Evolutionary conservation across 352 stramenopile species (phyloP), one percentile per base, ranked within the genome.

Genomic region (Phytophthora agathidicida): DNA sequence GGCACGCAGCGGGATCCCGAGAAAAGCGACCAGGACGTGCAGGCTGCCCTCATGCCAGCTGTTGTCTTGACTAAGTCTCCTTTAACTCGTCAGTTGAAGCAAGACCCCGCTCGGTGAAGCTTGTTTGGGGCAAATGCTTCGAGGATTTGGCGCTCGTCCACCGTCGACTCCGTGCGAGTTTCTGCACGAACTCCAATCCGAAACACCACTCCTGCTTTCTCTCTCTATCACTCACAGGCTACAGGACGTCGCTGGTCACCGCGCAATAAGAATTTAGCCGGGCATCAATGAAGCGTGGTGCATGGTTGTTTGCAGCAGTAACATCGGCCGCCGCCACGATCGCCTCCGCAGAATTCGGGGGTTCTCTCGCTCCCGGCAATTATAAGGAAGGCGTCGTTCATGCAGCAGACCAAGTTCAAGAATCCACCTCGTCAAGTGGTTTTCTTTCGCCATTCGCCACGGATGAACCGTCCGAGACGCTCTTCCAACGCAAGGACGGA

Each of bases 401-500:
- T 33, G 57, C 47, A 37, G 57, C 57, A 42, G 23, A 43, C 20
- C 47, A 53, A 50, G 37, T 37, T 23, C 23, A 53, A 60, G 31
- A 49, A 16, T 20, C 48, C 3, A 43, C 17, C 85, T 78, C 39
- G 86, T n/a, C n/a, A n/a, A n/a, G n/a, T n/a, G n/a, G n/a, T n/a
- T 68, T 60, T 43, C 22, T 80, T 23, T 42, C 68, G 16, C 57
- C 73, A 35, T 80, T 83, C 47, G 30, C 42, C 5, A 76, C 73
- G 1, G 53, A 60, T 5, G 33, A 38, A 23, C 73, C 73, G 11
- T 67, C 67, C 27, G 63, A 80, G 28, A 37, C 37, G 38, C 52
- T 84, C 27, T 84, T 81, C 51, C 65, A 79, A 56, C 66, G 56
- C 50, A 31, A 65, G 11, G 73, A 75, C 26, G 64, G 63, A 27